These are phyloP conservation scores for Trichoderma parareesei DNA, from an alignment of 495 filamentous ascomycete species.

Conservation along the genomic window DNA sequence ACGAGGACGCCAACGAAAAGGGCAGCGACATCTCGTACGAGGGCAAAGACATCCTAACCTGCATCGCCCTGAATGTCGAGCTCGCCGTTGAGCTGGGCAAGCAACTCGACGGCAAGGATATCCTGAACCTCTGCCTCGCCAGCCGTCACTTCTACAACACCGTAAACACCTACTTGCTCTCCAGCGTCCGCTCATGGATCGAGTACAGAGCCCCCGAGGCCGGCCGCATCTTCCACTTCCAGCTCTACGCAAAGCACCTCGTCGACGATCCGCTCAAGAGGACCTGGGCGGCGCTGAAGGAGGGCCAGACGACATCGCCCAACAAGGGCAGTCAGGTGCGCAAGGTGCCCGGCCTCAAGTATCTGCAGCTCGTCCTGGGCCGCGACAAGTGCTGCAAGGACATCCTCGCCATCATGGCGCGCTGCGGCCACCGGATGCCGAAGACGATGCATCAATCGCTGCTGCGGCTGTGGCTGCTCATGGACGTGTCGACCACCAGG, in stretches of 20 bases:
- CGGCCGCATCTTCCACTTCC: constrained; percentile 41
- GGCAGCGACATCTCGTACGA: not conserved
- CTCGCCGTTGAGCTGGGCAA: constrained; percentile 42
- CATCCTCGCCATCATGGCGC: constrained; percentile 45
- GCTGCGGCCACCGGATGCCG: constrained; percentile 46
- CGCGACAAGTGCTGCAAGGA: constrained; percentile 32
- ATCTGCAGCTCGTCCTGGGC: constrained; percentile 23
- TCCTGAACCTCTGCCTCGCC: constrained; percentile 50
- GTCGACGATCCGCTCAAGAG: constrained; percentile 37
- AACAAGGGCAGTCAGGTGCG: constrained; percentile 15
- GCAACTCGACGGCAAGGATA: constrained; percentile 38
- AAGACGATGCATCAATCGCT: constrained; percentile 31
- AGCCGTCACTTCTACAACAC: constrained; percentile 47
- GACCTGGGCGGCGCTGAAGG: constrained; percentile 16
- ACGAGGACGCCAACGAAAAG: not conserved
- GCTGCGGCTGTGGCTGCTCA: constrained; percentile 57
- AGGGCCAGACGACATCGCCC: constrained; percentile 12
- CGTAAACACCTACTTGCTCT: constrained; percentile 37
- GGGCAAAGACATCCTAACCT: constrained; percentile 41
- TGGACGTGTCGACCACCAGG: constrained; percentile 48
- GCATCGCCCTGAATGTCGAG: constrained; percentile 39
- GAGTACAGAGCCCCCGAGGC: constrained; percentile 34
- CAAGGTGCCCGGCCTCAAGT: constrained; percentile 22
- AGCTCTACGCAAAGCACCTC: constrained; percentile 43
- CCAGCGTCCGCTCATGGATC: constrained; percentile 24